These are phyloP conservation scores for Chalciporus pseudorubinellus DNA, from an alignment of 768 basidiomycete species.

Conservation along the genomic window DNA sequence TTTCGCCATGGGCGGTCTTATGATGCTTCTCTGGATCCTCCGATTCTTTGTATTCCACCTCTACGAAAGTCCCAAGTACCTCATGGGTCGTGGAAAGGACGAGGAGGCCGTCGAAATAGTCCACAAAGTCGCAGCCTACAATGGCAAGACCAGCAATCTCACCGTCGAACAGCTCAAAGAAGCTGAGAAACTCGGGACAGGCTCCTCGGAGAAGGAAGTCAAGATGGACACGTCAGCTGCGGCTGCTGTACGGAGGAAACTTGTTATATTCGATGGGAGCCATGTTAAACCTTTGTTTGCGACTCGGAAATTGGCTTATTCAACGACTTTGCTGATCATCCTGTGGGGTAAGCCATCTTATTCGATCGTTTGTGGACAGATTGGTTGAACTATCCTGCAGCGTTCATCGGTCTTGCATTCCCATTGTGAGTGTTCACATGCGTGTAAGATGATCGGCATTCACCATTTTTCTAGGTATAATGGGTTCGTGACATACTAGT, in stretches of 20 bases:
- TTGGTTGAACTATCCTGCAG: constrained; percentile 32
- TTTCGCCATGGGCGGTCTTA: constrained; percentile 70
- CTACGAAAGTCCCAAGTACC: constrained; percentile 68
- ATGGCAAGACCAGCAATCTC: constrained; percentile 48
- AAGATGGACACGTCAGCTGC: constrained; percentile 34
- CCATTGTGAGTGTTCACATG: constrained; percentile 46
- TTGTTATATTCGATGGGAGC: constrained; percentile 37
- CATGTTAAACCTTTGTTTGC: constrained; percentile 51
- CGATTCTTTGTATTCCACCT: constrained; percentile 68
- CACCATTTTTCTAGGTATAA: constrained; percentile 39
- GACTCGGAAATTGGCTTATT: constrained; percentile 48
- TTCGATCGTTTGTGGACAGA: neutral
- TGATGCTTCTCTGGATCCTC: constrained; percentile 57
- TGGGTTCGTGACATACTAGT: constrained; percentile 55
- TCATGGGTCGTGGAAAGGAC: constrained; percentile 67
- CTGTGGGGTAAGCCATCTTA: constrained; percentile 43
- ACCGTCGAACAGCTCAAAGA: constrained; percentile 48
- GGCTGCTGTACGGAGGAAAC: constrained; percentile 40
- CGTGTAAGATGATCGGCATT: neutral
- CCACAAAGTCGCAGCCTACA: constrained; percentile 59
- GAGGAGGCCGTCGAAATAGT: constrained; percentile 59
- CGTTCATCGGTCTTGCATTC: constrained; percentile 74
- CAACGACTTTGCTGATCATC: constrained; percentile 49
- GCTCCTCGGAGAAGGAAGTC: constrained; percentile 9
- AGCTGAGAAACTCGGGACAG: constrained; percentile 12